Base-by-base conservation (phyloP, 192 early-diverging fungal genomes). In the Coemansia asiatica region DNA sequence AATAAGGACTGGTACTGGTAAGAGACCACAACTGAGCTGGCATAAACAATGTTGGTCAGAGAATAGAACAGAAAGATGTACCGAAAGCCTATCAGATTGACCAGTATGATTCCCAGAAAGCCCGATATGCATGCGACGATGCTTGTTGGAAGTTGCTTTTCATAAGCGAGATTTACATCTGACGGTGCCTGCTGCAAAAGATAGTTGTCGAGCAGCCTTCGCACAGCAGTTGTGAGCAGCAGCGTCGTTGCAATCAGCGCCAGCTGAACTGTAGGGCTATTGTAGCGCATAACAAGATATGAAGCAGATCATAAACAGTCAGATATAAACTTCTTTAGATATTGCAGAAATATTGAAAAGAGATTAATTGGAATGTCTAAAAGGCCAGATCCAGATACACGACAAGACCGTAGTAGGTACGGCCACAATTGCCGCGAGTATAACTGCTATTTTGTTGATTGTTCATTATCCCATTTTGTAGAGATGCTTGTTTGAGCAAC, bases 131-230 rank as follows among this genome's bases (percentile, higher is more conserved):
- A 78, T 16, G 67, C 59, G 6, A 72, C 63, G 2, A 63, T 51
- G 31, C 62, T 73, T 27, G 76, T 72, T n/a, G 71, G 71, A 50
- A 63, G 60, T 35, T 77, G 70, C 12, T 50, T 64, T 55, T 72
- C 70, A 38, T 61, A 72, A 0, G 58, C 22, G 2, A 56, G 60
- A 55, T 78, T 78, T 26, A 65, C 46, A 63, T 78, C 60, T 6
- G 60, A 60, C 4, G 69, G 70, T n/a, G 57, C 54, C 2, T 48
- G 31, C 13, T 65, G 58, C 48, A 78, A 48, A 25, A 78, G 53
- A 31, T 66, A 73, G 49, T 50, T 66, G 63, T 61, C 51, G 0
- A 78, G 61, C 27, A 78, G 55, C 21, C 76, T 62, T 8, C 63
- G 70, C 1, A 69, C 38, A 4, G 29, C 56, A 7, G 60, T 65